Evolutionary conservation across 148 eudicot genomes (phyloP), one percentile per base, ranked within the genome.

Genomic region (Silene latifolia): DNA sequence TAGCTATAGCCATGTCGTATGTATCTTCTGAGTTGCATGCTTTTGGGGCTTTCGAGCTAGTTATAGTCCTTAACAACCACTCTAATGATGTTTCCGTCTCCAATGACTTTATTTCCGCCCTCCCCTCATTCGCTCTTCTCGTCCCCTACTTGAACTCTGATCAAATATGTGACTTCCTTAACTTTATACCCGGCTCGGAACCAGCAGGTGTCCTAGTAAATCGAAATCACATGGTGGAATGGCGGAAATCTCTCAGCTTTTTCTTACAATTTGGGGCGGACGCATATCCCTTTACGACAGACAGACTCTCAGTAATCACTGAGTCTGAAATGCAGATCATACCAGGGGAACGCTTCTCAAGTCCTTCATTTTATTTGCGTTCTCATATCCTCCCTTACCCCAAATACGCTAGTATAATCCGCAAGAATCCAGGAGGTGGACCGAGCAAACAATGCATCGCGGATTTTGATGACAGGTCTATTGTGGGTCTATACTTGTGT

Each of bases 241-340:
- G 66, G 66, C 66, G 21, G 17, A 62, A 25, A 62, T 27, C 66
- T 62, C 66, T 48, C 7, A 62, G 21, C 66, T 62, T 62, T 25
- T 25, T 62, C 17, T 23, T 62, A 23, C 12, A 62, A 3, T 62
- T 24, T 62, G 66, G 39, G 10, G 66, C 10, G 9, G 66, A 62
- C 15, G 66, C 32, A 11, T 62, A 5, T 62, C 35, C 66, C 66
- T 62, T 62, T 62, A 62, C 39, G 9, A 7, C 32, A 7, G 66
- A 62, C 39, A 62, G 32, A 29, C 29, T 62, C 66, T 4, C 66
- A 1, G 1, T 4, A 1, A 12, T 62, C 23, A 62, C 66, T 4
- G 1, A 61, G 4, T 0, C 0, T 4, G 65, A 62, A 5, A 21
- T 25, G 15, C 4, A 11, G 1, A 35, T 3, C 39, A 35, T 35